Evolutionary conservation across 495 filamentous ascomycete genomes (phyloP), one percentile per base, ranked within the genome.

Genomic region (Jackrogersella minutella): DNA sequence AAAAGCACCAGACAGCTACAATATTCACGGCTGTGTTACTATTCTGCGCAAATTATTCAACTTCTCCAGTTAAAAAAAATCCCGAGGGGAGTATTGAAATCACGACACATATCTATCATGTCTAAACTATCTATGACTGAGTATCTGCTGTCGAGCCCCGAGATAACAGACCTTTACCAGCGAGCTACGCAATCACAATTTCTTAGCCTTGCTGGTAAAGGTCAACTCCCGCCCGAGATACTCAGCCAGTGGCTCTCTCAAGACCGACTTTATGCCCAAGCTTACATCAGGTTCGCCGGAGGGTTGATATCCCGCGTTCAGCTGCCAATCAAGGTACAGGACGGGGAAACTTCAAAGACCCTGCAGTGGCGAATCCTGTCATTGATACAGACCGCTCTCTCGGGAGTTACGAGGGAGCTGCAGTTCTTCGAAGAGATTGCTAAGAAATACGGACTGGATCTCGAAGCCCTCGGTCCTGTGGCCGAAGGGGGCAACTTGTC

Each of bases 191-290:
- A 86, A 58, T 81, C 86, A 62, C 83, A 85, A 1, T 93, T 93
- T 79, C 86, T 93, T 55, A 79, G 81, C 21, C 80, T 84, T 53
- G 90, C 89, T 22, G 89, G 89, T 22, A 76, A 80, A 50, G 90
- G 90, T 56, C 83, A 79, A 3, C 79, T 93, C 30, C 74, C 84
- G 17, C 84, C 85, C 41, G 65, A 76, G 1, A 72, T 78, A 0
- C 82, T 93, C 10, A 82, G 84, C 33, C 80, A 84, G 74, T 93
- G 90, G 90, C 84, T 93, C 37, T 83, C 88, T 19, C 89, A 92
- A 76, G 91, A 93, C 78, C 78, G 88, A 7, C 82, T 92, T 52
- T 92, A 93, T 77, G 86, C 88, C 17, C 89, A 91, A 62, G 85
- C 86, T 49, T 91, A 90, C 73, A 80, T 91, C 72, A 80, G 87